These are phyloP conservation scores for Voacanga thouarsii DNA, from an alignment of 257 asterid genomes.

Conservation along the genomic window DNA sequence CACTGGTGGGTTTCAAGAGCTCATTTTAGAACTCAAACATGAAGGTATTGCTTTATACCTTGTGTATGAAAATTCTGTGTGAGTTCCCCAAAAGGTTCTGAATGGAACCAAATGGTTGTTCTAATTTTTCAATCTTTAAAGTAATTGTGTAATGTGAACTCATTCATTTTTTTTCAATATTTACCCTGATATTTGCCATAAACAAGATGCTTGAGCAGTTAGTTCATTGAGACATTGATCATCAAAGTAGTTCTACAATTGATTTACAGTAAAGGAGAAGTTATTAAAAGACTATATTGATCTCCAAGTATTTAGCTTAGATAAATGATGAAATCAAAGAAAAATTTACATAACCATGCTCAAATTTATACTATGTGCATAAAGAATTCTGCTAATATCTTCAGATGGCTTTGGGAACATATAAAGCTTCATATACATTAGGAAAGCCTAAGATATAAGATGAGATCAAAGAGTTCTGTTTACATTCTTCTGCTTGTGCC, in stretches of 20 bases:
- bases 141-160: not conserved
- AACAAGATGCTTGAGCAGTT: not conserved
- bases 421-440: not conserved
- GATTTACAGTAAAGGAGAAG: not conserved
- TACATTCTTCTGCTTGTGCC: not conserved
- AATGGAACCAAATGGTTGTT: not conserved
- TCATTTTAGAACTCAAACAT: conserved; percentile 58
- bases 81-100: no score
- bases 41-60: conserved; percentile 48
- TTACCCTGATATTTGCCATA: not conserved
- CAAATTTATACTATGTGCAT: not conserved
- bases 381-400: not conserved
- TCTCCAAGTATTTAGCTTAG: not conserved
- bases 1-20: conserved; percentile 44
- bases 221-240: not conserved
- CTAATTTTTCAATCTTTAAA: not conserved
- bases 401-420: not conserved
- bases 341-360: not conserved
- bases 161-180: not conserved
- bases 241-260: not conserved
- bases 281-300: not conserved
- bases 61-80: not conserved
- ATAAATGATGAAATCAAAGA: not conserved
- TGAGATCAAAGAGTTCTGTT: no score
- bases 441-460: not conserved